A percentile compares a stretch with the other conserved stretches of the same genome.
These are phyloP conservation scores for Globisporangium rhizosaccharum DNA, from an alignment of 352 stramenopile genomes.

Conservation along the genomic window DNA sequence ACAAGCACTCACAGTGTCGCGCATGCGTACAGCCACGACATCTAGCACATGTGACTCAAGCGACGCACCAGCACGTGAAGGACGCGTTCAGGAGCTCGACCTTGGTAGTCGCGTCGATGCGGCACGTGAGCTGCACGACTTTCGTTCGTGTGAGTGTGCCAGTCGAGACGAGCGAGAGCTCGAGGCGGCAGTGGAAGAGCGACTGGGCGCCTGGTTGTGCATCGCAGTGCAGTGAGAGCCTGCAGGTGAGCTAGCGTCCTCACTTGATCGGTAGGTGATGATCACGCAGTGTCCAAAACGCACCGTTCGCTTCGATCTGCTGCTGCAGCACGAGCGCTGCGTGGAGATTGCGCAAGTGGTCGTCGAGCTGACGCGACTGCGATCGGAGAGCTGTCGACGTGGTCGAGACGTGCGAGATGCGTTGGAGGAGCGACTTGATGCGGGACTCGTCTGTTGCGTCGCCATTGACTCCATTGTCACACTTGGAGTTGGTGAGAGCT, in stretches of 20 bases:
- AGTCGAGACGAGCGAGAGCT: neutral
- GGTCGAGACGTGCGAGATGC: conserved; percentile 31
- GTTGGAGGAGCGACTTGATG: conserved; percentile 30
- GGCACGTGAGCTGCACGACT: conserved; percentile 9
- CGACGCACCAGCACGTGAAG: conserved; percentile 13
- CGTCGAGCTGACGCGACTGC: conserved; percentile 33
- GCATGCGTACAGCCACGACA: too few relatives aligned
- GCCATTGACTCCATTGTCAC: neutral
- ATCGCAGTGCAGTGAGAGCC: neutral
- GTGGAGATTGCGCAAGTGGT: conserved; percentile 32
- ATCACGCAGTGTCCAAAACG: neutral
- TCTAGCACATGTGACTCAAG: neutral
- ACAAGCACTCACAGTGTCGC: neutral
- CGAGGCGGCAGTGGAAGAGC: conserved; percentile 9
- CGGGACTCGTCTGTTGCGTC: conserved; percentile 16
- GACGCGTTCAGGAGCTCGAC: conserved; percentile 5
- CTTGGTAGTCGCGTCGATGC: conserved; percentile 7
- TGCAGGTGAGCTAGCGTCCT: neutral
- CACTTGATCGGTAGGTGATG: too few relatives aligned
- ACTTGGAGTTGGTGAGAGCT: neutral
- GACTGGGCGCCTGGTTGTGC: conserved; percentile 7
- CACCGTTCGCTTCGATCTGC: conserved; percentile 10
- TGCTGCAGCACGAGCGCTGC: conserved; percentile 39
- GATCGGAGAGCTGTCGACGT: conserved; percentile 20
- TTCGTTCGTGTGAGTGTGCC: conserved; percentile 10